phyloP scores from a whole-genome alignment of 2,329 filamentous ascomycete species.

The Talaromyces rugulosus region DNA sequence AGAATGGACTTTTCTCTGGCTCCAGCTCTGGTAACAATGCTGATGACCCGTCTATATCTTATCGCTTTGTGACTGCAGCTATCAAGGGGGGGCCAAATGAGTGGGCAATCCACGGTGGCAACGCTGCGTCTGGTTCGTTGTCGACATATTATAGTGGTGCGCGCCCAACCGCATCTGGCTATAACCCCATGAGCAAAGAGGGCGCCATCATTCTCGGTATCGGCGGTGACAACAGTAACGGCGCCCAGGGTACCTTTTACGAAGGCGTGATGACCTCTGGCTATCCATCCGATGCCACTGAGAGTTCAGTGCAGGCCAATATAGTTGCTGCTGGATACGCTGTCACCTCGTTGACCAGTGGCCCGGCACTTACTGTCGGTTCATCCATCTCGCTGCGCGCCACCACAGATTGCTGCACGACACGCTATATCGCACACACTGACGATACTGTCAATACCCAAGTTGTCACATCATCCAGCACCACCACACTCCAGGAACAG shows the following conservation, averaged over 20 bases:
- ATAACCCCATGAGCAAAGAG: slow-evolving; percentile 9
- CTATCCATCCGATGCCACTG: slow-evolving; percentile 6
- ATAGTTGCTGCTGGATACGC: slow-evolving; percentile 8
- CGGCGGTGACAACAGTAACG: slow-evolving; percentile 8
- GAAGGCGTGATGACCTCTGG: slow-evolving; percentile 11
- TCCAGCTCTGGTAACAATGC: neutral
- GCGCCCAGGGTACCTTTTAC: slow-evolving; percentile 11
- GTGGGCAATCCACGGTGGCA: slow-evolving; percentile 9
- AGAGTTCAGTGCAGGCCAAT: slow-evolving; percentile 8
- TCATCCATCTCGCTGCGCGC: slow-evolving; percentile 3
- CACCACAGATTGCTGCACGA: slow-evolving; percentile 5
- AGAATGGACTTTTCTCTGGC: slow-evolving; percentile 10
- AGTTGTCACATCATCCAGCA: slow-evolving; percentile 7
- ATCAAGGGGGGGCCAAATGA: slow-evolving; percentile 4
- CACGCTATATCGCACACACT: slow-evolving; percentile 9
- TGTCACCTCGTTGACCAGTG: slow-evolving; percentile 6
- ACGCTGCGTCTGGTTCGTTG: slow-evolving; percentile 5
- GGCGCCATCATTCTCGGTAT: slow-evolving; percentile 11
- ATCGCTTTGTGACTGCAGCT: slow-evolving; percentile 7
- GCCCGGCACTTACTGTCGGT: slow-evolving; percentile 4
- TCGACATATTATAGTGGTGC: slow-evolving; percentile 6
- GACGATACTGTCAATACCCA: slow-evolving; percentile 8
- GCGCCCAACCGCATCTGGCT: slow-evolving; percentile 4
- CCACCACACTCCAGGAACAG: neutral
- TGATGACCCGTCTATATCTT: slow-evolving; percentile 5